Evolutionary conservation across 2,329 filamentous ascomycete genomes (phyloP).

Genomic region (Aspergillus felis): DNA sequence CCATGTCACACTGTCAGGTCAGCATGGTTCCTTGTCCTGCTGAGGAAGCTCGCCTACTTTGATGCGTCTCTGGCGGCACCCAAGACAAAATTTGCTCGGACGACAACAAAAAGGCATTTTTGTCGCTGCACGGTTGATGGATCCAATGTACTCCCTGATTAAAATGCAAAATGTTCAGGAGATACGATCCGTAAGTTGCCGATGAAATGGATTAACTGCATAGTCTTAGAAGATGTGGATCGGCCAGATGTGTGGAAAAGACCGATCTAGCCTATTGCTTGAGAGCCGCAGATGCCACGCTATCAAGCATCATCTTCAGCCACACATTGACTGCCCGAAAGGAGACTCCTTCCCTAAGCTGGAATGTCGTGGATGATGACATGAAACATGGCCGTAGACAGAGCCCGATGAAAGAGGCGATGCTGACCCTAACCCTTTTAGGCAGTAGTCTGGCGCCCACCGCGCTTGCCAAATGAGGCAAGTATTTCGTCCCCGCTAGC

Average conservation of each 20-base stretch:
- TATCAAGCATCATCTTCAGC: not conserved
- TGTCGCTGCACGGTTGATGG: not conserved
- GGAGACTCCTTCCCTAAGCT: not conserved
- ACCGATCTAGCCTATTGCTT: not conserved
- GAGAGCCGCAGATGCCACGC: not conserved
- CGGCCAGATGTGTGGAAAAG: not conserved
- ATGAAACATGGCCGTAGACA: not conserved
- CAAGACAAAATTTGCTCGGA: constrained; percentile 22
- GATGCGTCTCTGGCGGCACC: constrained; percentile 24
- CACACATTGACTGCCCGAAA: too few relatives aligned
- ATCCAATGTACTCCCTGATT: too few relatives aligned
- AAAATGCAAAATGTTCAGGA: too few relatives aligned
- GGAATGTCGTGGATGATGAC: not conserved
- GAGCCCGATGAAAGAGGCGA: not conserved
- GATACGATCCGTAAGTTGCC: not conserved
- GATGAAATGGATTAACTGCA: too few relatives aligned
- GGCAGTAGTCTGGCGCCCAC: too few relatives aligned
- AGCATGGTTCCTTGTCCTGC: constrained; percentile 1
- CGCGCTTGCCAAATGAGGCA: too few relatives aligned
- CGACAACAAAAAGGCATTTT: constrained; percentile 23
- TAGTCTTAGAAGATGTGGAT: not conserved
- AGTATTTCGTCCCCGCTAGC: too few relatives aligned
- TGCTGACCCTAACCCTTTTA: not conserved
- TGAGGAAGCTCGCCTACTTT: constrained; percentile 9
- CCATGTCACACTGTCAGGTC: constrained; percentile 25